Evolutionary conservation across 1,284 basidiomycete species (phyloP), one percentile per base, ranked within the genome.

Genomic region (Papiliotrema laurentii): DNA sequence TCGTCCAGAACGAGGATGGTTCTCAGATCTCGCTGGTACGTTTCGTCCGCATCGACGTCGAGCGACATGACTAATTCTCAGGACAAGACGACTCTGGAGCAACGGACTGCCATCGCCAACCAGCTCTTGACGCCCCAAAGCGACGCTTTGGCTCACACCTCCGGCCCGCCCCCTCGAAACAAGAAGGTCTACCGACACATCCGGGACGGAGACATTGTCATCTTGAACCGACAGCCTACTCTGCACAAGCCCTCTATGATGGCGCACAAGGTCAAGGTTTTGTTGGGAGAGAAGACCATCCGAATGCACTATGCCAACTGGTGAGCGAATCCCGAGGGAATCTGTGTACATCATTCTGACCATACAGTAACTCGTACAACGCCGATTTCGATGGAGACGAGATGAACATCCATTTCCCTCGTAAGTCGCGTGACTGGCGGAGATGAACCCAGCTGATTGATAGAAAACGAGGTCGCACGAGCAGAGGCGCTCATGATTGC

Each of bases 221-320:
- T 99, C 60, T 78, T 99, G 47, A 99, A 99, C 71, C 89, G 96
- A 55, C 96, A 99, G 78, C 96, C 96, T 9, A 98, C 96, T 1
- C 78, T 99, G 51, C 96, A 99, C 75, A 98, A 98, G 72, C 94
- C 96, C n/a, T 92, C 88, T 78, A 99, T 99, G 94, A 99, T 99
- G 96, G 88, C 86, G 10, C 96, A 99, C 75, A 87, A 84, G 61
- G 96, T 94, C 22, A 85, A 86, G 55, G 88, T 98, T 16, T 75
- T 99, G 55, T 82, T 85, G 53, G 96, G 94, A 41, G 96, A 99
- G 75, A 97, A 97, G 79, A 98, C 96, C 1, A 98, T 99, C 72
- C 84, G 96, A 27, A 97, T 99, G 94, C 96, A 99, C 78, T 98
- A 99, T 69, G 96, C 96, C 42, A 98, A 98, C 69, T 98, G 96